These are phyloP conservation scores for Torulaspora franciscae DNA, from an alignment of 805 yeast genomes.

Conservation along the genomic window DNA sequence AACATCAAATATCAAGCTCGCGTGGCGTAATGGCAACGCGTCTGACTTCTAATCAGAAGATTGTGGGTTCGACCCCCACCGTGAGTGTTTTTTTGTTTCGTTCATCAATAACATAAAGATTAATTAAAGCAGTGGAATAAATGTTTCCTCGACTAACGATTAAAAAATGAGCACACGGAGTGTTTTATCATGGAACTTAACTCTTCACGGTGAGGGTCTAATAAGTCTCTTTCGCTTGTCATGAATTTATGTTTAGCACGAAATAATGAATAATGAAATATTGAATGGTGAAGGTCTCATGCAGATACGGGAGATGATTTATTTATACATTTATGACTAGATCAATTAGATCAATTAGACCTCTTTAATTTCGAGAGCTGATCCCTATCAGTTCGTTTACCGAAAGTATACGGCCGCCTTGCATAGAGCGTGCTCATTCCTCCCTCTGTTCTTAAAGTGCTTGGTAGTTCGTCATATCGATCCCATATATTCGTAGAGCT, in stretches of 20 bases:
- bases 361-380: constrained; percentile 2
- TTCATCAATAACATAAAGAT: no score
- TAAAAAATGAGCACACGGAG: no score
- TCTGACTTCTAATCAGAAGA: constrained; percentile 53
- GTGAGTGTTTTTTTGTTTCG: constrained; percentile 38
- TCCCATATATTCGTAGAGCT: constrained; percentile 20
- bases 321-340: neutral
- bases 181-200: no score
- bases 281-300: neutral
- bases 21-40: constrained; percentile 55
- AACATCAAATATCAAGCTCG: constrained; percentile 35
- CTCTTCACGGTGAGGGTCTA: no score
- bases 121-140: no score
- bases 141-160: no score
- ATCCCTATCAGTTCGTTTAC: constrained; percentile 4
- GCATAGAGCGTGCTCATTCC: constrained; percentile 12
- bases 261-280: neutral
- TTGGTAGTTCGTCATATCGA: constrained; percentile 17
- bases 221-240: no score
- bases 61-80: constrained; percentile 55
- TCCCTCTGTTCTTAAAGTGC: constrained; percentile 19
- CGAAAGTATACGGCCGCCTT: constrained; percentile 8
- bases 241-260: no score
- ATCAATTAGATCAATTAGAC: neutral
- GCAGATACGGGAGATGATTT: neutral